A percentile compares a stretch with the other conserved stretches of the same genome.
Evolutionary conservation across 2,329 filamentous ascomycete species (phyloP).

Genomic region (Aspergillus quadricinctus): DNA sequence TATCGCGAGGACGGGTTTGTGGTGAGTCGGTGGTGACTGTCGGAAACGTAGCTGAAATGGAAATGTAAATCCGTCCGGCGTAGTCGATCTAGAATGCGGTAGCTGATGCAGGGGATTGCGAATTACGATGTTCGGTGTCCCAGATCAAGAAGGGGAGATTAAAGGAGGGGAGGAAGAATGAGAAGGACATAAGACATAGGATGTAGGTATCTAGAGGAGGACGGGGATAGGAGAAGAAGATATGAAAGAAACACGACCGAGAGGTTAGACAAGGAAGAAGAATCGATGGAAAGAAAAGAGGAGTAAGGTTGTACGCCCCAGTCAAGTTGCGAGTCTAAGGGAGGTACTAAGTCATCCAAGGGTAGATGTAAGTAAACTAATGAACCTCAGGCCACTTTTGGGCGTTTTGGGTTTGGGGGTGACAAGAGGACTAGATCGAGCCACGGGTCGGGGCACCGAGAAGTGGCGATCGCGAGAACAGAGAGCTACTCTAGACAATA

Average conservation of each 20-base stretch:
- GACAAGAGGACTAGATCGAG: constrained; percentile 15
- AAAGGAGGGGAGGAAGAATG: constrained; percentile 6
- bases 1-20: constrained; percentile 2
- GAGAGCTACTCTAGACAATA: not conserved
- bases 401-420: constrained; percentile 6
- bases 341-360: constrained; percentile 11
- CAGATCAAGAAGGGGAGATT: constrained; percentile 10
- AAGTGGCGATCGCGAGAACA: constrained; percentile 13
- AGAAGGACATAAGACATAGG: constrained; percentile 8
- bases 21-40: not conserved
- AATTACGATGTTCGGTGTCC: not conserved
- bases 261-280: constrained; percentile 6
- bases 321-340: constrained; percentile 1
- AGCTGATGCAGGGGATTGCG: constrained; percentile 9
- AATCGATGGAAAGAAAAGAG: constrained; percentile 11
- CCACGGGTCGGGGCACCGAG: constrained; percentile 22
- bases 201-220: not conserved
- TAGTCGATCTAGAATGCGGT: constrained; percentile 4
- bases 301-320: constrained; percentile 2
- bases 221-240: constrained; percentile 12
- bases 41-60: constrained; percentile 10
- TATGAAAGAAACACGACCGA: constrained; percentile 8
- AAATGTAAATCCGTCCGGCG: constrained; percentile 9
- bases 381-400: constrained; percentile 17
- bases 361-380: constrained; percentile 8